phyloP scores from a whole-genome alignment of 2,329 filamentous ascomycete genomes.

The Fusarium sp. region DNA sequence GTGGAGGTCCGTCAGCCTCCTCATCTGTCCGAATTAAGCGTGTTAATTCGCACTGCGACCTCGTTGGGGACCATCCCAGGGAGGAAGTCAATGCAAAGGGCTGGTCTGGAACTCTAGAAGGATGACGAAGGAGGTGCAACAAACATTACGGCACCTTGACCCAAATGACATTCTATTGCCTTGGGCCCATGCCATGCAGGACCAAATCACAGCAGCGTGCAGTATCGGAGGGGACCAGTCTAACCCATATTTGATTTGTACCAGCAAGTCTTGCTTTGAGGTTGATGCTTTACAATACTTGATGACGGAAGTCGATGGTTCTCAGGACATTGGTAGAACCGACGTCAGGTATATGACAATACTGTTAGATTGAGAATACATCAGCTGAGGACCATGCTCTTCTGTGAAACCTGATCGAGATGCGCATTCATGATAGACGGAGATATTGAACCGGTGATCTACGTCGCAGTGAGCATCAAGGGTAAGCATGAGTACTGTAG shows the following conservation, averaged over 20 bases:
- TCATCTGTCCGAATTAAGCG: constrained; percentile 20
- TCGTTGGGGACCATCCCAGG: constrained; percentile 25
- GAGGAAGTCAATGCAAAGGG: constrained; percentile 26
- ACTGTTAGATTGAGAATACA: neutral
- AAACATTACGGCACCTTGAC: constrained; percentile 16
- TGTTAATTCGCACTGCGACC: constrained; percentile 17
- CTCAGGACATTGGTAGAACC: constrained; percentile 7
- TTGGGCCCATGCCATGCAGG: constrained; percentile 31
- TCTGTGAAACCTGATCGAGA: constrained; percentile 36
- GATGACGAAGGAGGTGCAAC: constrained; percentile 32
- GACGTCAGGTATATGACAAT: constrained; percentile 28
- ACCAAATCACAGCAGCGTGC: constrained; percentile 24
- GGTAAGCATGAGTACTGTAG: neutral
- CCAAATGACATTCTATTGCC: constrained; percentile 27
- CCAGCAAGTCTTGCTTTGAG: neutral
- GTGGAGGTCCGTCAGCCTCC: constrained; percentile 14
- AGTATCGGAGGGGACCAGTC: constrained; percentile 15
- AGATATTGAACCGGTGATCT: constrained; percentile 13
- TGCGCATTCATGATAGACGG: constrained; percentile 19
- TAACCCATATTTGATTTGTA: neutral
- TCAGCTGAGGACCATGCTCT: constrained; percentile 26
- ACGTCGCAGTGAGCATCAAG: neutral
- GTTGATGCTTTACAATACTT: constrained; percentile 16
- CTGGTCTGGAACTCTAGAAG: constrained; percentile 27
- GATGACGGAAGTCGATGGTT: constrained; percentile 12